These are phyloP conservation scores for Verticillium isaacii DNA, from an alignment of 2,329 filamentous ascomycete species.

Conservation along the genomic window DNA sequence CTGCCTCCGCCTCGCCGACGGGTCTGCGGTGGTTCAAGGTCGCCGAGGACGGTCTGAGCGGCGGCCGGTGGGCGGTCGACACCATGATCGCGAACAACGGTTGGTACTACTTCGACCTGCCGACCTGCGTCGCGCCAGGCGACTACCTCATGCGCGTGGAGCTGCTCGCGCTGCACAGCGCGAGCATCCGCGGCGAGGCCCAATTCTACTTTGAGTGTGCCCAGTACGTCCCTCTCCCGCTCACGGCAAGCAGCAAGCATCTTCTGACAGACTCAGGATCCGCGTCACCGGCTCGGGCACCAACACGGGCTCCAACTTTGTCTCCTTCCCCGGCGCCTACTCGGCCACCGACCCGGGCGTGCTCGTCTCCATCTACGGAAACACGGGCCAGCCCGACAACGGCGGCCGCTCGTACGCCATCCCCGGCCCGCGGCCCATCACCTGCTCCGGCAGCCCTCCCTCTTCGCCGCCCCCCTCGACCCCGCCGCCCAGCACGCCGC, in stretches of 20 bases:
- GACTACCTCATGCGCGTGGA: conserved; percentile 39
- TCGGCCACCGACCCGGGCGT: conserved; percentile 7
- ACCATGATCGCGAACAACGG: conserved; percentile 16
- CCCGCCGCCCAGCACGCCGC: neutral
- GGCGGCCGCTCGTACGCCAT: conserved; percentile 5
- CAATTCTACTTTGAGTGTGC: conserved; percentile 41
- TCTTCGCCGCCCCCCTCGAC: conserved; percentile 1
- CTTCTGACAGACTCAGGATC: conserved; percentile 13
- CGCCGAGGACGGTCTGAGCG: conserved; percentile 32
- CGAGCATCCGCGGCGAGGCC: conserved; percentile 13
- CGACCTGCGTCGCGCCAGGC: conserved; percentile 31
- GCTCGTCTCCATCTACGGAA: conserved; percentile 9
- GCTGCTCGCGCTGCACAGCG: conserved; percentile 41
- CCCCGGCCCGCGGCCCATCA: neutral
- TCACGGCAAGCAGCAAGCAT: neutral
- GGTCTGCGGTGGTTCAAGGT: conserved; percentile 48
- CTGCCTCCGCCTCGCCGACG: conserved; percentile 30
- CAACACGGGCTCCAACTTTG: conserved; percentile 25
- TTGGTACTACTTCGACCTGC: conserved; percentile 31
- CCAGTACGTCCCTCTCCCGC: conserved; percentile 25
- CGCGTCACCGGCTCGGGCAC: conserved; percentile 21
- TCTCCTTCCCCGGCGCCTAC: conserved; percentile 34
- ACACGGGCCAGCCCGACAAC: conserved; percentile 8
- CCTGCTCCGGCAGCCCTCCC: neutral
- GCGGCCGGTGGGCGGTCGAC: conserved; percentile 23